Conservation (phyloP, 2,329 filamentous ascomycete genomes). For the Ramularia collo-cygni region DNA sequence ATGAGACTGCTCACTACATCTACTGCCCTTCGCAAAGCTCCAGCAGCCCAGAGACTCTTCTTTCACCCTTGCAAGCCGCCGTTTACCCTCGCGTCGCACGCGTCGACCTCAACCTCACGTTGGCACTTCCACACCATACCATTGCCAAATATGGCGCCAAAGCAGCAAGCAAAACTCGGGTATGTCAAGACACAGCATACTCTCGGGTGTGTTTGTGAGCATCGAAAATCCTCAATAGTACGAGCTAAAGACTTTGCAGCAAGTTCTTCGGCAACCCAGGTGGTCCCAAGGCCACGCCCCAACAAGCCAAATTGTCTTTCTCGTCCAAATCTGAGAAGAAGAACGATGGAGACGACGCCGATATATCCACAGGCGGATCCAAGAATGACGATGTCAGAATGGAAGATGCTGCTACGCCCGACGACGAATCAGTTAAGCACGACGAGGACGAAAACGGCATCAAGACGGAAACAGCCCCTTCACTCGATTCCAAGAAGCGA, state of each 20-base stretch:
- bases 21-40: slow-evolving; percentile 1
- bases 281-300: slow-evolving; percentile 52
- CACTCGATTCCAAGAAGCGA: slow-evolving; percentile 25
- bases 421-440: slow-evolving; percentile 15
- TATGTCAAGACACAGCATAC: slow-evolving; percentile 75
- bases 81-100: no score
- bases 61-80: not conserved
- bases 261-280: slow-evolving; percentile 74
- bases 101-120: slow-evolving; percentile 1
- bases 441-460: slow-evolving; percentile 19
- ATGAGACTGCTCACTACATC: not conserved
- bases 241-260: slow-evolving; percentile 43
- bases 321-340: slow-evolving; percentile 35
- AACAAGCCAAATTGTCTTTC: slow-evolving; percentile 76
- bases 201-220: slow-evolving; percentile 53
- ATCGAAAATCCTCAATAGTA: not conserved
- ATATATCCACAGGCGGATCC: slow-evolving; percentile 9
- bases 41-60: slow-evolving; percentile 5
- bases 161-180: slow-evolving; percentile 82
- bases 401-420: slow-evolving; percentile 28
- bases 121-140: not conserved
- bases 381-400: slow-evolving; percentile 30
- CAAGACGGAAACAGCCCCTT: slow-evolving; percentile 16
- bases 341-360: slow-evolving; percentile 10
- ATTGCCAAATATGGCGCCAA: slow-evolving; percentile 53